Base-by-base conservation (phyloP, 2,329 filamentous ascomycete species). In the Beauveria brongniartii region DNA sequence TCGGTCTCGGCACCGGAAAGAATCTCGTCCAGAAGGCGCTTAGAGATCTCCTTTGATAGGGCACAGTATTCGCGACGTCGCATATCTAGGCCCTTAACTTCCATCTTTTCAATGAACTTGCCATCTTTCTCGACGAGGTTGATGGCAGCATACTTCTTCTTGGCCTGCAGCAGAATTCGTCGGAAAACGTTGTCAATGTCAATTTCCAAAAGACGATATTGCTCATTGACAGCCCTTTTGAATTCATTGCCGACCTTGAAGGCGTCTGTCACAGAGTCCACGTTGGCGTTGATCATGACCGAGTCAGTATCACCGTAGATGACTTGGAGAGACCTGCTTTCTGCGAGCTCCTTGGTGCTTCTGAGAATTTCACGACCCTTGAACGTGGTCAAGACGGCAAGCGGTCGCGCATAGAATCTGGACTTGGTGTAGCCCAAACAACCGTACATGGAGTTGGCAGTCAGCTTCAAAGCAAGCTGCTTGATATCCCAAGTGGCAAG, bases 281-380 rank as follows among this genome's bases (percentile, higher is more conserved):
- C 92, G 70, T 97, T 97, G 65, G 94, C 96, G 71, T 99, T 99
- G 79, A 99, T 97, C 94, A 99, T 99, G 76, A 99, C 94, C 9
- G 94, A 99, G 75, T 99, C 94, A 14, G 94, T 99, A 75, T 99
- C 94, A 78, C 94, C 94, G 69, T 99, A 99, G 65, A 99, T 97
- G 72, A 99, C 94, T 69, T 94, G 90, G 34, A 99, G 82, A 63
- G 92, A 88, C 67, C 90, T 92, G 69, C 86, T 90, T 75, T 99
- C 94, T 10, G 94, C 94, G 64, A 99, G 83, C 59, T 96, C 92
- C 74, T 97, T 99, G 61, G 94, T 99, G 71, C 91, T 95, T 65
- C 90, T 86, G 62, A 99, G 80, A 83, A 99, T 97, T 78, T 99
- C 94, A 78, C 94, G 91, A 62, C 94, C 94, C 74, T 99, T 97